These are phyloP conservation scores for Colletotrichum sp. DNA, from an alignment of 2,329 filamentous ascomycete genomes.

Conservation along the genomic window DNA sequence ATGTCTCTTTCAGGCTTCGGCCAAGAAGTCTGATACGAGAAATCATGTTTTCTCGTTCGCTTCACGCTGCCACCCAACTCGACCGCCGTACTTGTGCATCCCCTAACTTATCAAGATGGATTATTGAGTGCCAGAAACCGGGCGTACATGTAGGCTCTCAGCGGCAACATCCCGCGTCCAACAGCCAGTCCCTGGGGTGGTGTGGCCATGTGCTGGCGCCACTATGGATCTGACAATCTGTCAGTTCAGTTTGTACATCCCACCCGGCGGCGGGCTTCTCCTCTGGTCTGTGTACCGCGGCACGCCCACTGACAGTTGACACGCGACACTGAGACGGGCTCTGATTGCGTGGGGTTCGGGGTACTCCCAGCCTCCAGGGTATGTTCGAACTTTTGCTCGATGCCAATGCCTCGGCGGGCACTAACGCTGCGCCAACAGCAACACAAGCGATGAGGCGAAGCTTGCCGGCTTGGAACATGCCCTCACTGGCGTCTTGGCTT, in stretches of 20 bases:
- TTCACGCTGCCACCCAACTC: background rate
- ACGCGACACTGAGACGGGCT: conserved; percentile 10
- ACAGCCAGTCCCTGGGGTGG: background rate
- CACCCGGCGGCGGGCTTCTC: background rate
- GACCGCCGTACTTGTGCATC: background rate
- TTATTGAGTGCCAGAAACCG: background rate
- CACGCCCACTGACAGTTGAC: background rate
- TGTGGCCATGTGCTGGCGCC: background rate
- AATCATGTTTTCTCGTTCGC: background rate
- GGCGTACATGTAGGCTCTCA: background rate
- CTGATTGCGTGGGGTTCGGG: background rate
- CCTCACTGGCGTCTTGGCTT: conserved; percentile 10
- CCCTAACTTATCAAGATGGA: background rate
- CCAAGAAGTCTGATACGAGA: background rate
- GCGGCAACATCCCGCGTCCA: background rate
- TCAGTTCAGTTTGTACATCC: background rate
- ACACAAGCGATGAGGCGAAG: background rate
- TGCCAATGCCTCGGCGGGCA: conserved; percentile 9
- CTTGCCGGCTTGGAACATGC: conserved; percentile 9
- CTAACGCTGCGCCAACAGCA: background rate
- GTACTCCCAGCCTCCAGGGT: background rate
- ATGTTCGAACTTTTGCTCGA: background rate
- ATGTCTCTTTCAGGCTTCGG: background rate
- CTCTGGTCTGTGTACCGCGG: background rate
- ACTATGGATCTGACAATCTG: background rate